Evolutionary conservation across 495 filamentous ascomycete species (phyloP), one percentile per base, ranked within the genome.

Genomic region (Parathielavia appendiculata): DNA sequence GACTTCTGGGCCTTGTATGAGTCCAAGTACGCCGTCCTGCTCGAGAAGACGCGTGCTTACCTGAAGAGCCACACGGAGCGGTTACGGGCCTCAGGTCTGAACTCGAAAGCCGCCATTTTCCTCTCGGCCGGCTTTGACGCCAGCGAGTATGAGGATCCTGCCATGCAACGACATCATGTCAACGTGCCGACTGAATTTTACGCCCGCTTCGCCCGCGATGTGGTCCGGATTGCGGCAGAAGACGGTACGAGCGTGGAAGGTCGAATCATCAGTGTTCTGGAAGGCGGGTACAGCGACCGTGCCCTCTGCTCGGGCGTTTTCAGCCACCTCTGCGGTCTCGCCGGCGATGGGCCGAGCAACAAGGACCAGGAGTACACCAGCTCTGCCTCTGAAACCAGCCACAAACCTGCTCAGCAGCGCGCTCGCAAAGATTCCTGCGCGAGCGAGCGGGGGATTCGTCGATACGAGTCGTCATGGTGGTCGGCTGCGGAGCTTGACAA

Each of bases 101-200:
- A 74, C 20, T 87, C 91, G 35, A 90, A 85, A 64, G 90, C 87
- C 9, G 91, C 91, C 8, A 88, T 98, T 34, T 98, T 98, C 69
- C 72, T 98, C 34, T 96, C 91, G 35, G 92, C 93, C 1, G 93
- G 93, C 0, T 98, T 98, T 63, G 93, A 98, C 75, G 95, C 93
- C 5, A 96, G 91, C 65, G 89, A 97, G 67, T 92, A 88, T 83
- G 93, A 98, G 70, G 81, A 84, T n/a, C 69, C 77, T 4, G 89
- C 87, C 1, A 97, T 98, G 95, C 93, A 97, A 67, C 78, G 93
- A 50, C 93, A 98, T 72, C 84, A 86, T 51, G 90, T 95, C 57
- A 93, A 96, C 71, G 92, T 98, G 9, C 93, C 95, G 0, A 97
- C 92, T 8, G 91, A 91, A 34, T 98, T 98, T 69, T 98, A 97